These are phyloP conservation scores for Solanum dulcamara DNA, from an alignment of 257 asterid species.

Conservation along the genomic window DNA sequence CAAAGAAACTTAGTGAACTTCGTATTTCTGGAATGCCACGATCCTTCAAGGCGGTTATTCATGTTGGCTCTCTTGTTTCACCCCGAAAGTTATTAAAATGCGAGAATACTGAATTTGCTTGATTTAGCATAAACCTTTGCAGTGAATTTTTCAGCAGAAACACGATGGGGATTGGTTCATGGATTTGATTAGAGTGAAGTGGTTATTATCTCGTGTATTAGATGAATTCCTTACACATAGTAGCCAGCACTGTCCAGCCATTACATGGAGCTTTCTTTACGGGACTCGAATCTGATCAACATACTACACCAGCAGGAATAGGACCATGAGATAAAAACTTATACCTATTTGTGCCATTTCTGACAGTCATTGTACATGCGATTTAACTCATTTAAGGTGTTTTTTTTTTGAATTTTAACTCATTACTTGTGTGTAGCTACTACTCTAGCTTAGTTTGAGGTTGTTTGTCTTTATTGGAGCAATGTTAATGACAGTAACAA, in stretches of 20 bases:
- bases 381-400: neutral
- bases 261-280: neutral
- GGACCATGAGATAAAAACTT: neutral
- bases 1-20: neutral
- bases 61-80: conserved; percentile 1
- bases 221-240: neutral
- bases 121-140: neutral
- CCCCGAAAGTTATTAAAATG: neutral
- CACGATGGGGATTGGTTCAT: neutral
- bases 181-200: neutral
- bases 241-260: neutral
- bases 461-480: neutral
- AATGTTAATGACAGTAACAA: neutral
- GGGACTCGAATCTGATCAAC: neutral
- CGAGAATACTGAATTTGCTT: neutral
- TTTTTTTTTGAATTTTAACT: no score
- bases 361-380: neutral
- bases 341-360: neutral
- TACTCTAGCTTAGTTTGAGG: neutral
- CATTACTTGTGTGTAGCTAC: neutral
- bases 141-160: neutral
- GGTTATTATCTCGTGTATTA: neutral
- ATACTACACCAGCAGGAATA: neutral
- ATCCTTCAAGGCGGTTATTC: neutral
- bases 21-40: neutral